These are phyloP conservation scores for Rhizopogon hawkerae DNA, from an alignment of 1,284 basidiomycete species.

Conservation along the genomic window DNA sequence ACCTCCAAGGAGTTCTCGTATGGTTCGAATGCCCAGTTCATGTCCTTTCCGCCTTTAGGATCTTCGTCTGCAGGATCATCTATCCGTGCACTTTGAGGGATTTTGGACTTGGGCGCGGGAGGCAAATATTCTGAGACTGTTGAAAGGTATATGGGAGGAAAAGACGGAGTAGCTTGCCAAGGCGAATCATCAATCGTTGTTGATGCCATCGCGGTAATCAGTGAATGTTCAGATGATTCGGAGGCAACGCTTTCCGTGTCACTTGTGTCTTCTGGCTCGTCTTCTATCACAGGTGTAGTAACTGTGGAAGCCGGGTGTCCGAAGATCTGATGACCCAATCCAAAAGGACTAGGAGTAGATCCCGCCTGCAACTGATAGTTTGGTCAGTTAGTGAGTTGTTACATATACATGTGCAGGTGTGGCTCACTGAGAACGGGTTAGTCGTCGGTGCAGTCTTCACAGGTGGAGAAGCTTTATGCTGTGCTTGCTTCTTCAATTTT, in stretches of 20 bases:
- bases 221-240: conserved; percentile 35
- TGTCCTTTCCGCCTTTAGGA: conserved; percentile 35
- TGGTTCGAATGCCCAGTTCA: conserved; percentile 55
- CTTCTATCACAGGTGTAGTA: conserved; percentile 10
- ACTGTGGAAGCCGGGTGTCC: conserved; percentile 26
- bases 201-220: conserved; percentile 54
- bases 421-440: conserved; percentile 61
- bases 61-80: conserved; percentile 33
- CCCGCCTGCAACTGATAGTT: conserved; percentile 15
- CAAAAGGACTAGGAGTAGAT: conserved; percentile 32
- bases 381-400: background rate
- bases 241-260: conserved; percentile 26
- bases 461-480: conserved; percentile 30
- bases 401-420: background rate
- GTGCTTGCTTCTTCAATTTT: conserved; percentile 30
- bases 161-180: conserved; percentile 56
- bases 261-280: conserved; percentile 19
- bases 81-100: conserved; percentile 31
- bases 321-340: conserved; percentile 59
- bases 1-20: conserved; percentile 73
- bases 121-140: conserved; percentile 63
- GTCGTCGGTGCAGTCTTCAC: conserved; percentile 30
- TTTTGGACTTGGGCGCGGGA: conserved; percentile 42
- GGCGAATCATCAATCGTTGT: conserved; percentile 48
- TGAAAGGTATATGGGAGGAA: conserved; percentile 63